phyloP scores from a whole-genome alignment of 306 rosid genomes.

The Cucumis cinereus region DNA sequence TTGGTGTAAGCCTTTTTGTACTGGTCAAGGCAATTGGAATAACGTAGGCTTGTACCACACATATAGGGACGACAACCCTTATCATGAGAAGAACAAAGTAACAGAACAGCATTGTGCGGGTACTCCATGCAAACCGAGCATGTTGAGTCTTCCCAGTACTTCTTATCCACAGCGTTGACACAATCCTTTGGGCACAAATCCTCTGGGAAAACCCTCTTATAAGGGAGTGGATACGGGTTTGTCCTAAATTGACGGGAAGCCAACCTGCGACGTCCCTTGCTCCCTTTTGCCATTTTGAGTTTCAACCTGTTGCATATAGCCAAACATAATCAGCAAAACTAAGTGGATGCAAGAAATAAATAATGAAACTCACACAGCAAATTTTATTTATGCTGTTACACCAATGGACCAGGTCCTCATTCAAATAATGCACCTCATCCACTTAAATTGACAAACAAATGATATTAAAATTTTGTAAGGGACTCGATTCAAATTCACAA shows the following conservation, averaged over 20 bases:
- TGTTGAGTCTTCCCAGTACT: slow-evolving; percentile 76
- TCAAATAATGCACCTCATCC: not conserved
- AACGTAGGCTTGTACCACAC: slow-evolving; percentile 74
- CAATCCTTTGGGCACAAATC: slow-evolving; percentile 58
- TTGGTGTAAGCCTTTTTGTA: slow-evolving; percentile 69
- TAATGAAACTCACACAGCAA: not conserved
- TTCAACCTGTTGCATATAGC: slow-evolving; percentile 25
- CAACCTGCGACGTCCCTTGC: slow-evolving; percentile 64
- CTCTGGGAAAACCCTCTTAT: slow-evolving; percentile 37
- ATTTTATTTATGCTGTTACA: not conserved
- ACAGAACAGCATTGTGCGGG: slow-evolving; percentile 97
- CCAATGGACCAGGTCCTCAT: not conserved
- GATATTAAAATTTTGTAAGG: not conserved
- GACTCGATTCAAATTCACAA: not conserved
- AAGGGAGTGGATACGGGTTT: slow-evolving; percentile 53
- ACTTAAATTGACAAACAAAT: not conserved
- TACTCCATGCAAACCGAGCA: slow-evolving; percentile 97
- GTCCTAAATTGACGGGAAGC: slow-evolving; percentile 53
- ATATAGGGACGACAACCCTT: slow-evolving; percentile 89
- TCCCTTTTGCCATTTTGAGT: slow-evolving; percentile 70
- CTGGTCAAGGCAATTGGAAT: slow-evolving; percentile 90
- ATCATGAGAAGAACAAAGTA: slow-evolving; percentile 74
- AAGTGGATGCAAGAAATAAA: not conserved
- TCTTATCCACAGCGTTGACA: slow-evolving; percentile 42
- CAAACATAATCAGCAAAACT: slow-evolving; percentile 4